Percentiles rank a stretch among this genome's conserved stretches.
Conservation (phyloP, 1,284 basidiomycete species). For the Malassezia cuniculi region DNA sequence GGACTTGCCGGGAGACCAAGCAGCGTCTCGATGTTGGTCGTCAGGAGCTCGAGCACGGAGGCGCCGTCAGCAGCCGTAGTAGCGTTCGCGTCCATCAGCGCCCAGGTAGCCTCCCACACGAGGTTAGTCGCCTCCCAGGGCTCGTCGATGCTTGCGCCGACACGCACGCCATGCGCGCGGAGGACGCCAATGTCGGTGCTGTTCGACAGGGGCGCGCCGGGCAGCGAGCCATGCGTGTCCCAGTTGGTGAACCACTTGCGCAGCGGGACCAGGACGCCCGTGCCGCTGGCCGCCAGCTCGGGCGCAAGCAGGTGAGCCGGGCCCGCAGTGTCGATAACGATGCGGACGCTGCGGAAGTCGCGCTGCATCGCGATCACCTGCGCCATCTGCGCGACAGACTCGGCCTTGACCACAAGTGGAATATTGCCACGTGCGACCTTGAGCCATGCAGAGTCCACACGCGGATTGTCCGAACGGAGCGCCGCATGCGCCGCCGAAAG, state of each 20-base stretch:
- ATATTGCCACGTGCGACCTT: constrained; percentile 48
- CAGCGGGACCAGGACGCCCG: constrained; percentile 61
- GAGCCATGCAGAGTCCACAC: constrained; percentile 21
- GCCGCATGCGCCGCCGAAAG: constrained; percentile 51
- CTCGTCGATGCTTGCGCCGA: constrained; percentile 58
- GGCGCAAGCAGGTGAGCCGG: constrained; percentile 58
- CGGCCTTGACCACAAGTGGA: constrained; percentile 59
- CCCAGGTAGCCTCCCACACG: constrained; percentile 61
- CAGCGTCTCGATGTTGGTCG: constrained; percentile 55
- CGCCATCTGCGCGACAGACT: constrained; percentile 63
- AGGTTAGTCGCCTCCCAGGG: constrained; percentile 56
- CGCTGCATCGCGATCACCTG: constrained; percentile 60
- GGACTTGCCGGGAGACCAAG: constrained; percentile 49
- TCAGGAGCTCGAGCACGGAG: constrained; percentile 54
- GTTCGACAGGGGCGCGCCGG: constrained; percentile 61
- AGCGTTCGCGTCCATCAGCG: constrained; percentile 34
- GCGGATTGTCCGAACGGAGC: constrained; percentile 49
- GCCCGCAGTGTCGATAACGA: constrained; percentile 56
- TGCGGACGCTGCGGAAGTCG: constrained; percentile 56
- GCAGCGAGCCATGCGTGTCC: constrained; percentile 57
- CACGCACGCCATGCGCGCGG: constrained; percentile 57
- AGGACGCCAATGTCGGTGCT: constrained; percentile 58
- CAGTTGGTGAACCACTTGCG: constrained; percentile 57
- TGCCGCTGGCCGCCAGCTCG: constrained; percentile 56
- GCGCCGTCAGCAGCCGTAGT: constrained; percentile 46